Percentiles rank a stretch among this genome's conserved stretches.
Conservation (phyloP, 2,329 filamentous ascomycete species). For the Phyllosticta ampelicida region DNA sequence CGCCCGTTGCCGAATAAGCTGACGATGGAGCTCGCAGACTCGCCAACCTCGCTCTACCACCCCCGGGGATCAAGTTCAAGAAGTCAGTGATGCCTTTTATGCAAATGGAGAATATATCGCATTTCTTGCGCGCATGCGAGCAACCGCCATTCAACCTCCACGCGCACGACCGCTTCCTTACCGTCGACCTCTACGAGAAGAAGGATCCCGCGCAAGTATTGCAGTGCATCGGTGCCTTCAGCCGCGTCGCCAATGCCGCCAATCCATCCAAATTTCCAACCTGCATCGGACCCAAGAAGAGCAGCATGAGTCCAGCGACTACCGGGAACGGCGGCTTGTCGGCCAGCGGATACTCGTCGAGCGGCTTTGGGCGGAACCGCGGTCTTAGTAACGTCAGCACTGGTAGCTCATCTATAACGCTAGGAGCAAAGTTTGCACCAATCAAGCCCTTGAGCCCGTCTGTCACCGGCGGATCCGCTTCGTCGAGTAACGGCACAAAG, state of each 20-base stretch:
- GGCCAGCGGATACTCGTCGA: conserved; percentile 14
- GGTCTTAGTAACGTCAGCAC: conserved; percentile 24
- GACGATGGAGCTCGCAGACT: conserved; percentile 44
- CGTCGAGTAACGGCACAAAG: conserved; percentile 40
- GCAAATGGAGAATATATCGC: conserved; percentile 98
- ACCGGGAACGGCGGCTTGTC: conserved; percentile 23
- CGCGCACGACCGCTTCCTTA: conserved; percentile 91
- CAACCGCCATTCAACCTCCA: conserved; percentile 74
- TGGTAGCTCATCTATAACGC: conserved; percentile 26
- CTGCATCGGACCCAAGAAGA: conserved; percentile 62
- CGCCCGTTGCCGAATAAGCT: not conserved
- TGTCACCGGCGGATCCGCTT: conserved; percentile 46
- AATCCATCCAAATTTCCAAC: conserved; percentile 65
- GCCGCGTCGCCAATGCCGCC: conserved; percentile 65
- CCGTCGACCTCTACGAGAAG: conserved; percentile 87
- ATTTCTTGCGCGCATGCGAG: conserved; percentile 85
- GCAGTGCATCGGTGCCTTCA: conserved; percentile 87
- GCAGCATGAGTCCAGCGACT: conserved; percentile 31
- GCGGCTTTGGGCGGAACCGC: conserved; percentile 20
- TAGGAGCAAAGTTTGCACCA: conserved; percentile 14
- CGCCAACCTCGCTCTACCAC: conserved; percentile 66
- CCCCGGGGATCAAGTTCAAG: conserved; percentile 80
- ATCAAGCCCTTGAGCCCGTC: conserved; percentile 34
- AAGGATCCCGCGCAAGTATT: conserved; percentile 95
- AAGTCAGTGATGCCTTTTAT: conserved; percentile 92